Evolutionary conservation across 2,329 filamentous ascomycete genomes (phyloP).

Genomic region (Trichoderma hamatum): DNA sequence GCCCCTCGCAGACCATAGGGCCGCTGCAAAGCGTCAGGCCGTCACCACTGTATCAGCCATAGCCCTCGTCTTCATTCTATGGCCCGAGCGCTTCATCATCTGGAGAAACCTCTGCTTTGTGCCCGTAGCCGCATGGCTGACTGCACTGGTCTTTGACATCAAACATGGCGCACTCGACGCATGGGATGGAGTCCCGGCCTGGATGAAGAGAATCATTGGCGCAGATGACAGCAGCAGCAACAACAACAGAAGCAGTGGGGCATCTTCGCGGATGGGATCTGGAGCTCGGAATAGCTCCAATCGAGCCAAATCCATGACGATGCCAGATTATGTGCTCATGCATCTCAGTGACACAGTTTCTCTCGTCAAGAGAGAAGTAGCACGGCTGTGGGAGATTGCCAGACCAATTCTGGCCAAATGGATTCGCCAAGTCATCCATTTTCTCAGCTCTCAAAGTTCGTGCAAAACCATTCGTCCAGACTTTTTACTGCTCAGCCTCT

Average conservation of each 20-base stretch:
- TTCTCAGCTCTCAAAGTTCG: slow-evolving; percentile 7
- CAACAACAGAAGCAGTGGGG: background rate
- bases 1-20: slow-evolving; percentile 1
- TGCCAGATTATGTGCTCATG: background rate
- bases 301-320: background rate
- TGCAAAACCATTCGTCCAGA: background rate
- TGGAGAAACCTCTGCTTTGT: slow-evolving; percentile 12
- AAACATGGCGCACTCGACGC: slow-evolving; percentile 14
- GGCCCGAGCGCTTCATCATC: slow-evolving; percentile 20
- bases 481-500: background rate
- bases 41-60: slow-evolving; percentile 14
- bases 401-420: background rate
- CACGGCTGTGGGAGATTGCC: background rate
- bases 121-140: slow-evolving; percentile 15
- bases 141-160: slow-evolving; percentile 12
- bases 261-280: background rate
- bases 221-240: slow-evolving; percentile 1
- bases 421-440: background rate
- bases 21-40: slow-evolving; percentile 22
- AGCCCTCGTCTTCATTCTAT: slow-evolving; percentile 12
- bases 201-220: slow-evolving; percentile 20
- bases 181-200: slow-evolving; percentile 18
- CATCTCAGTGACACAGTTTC: background rate
- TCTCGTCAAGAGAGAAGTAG: background rate
- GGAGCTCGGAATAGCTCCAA: background rate